These are phyloP conservation scores for Phytopythium kandeliae DNA, from an alignment of 352 stramenopile genomes.

Conservation along the genomic window DNA sequence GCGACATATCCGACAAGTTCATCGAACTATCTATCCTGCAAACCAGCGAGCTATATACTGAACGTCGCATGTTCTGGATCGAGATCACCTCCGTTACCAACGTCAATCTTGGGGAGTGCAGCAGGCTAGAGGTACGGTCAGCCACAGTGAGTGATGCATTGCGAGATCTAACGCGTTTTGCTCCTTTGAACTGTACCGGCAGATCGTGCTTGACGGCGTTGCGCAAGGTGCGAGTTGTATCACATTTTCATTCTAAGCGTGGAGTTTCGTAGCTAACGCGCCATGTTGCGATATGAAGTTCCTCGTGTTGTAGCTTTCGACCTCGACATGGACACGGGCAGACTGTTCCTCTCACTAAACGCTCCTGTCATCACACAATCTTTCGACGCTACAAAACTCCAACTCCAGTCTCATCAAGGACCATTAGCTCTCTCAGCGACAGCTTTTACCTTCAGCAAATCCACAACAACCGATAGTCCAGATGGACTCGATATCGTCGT, in stretches of 20 bases:
- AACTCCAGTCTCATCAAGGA: slow-evolving; percentile 30
- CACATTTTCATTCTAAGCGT: too few species aligned
- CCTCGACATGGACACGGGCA: slow-evolving; percentile 41
- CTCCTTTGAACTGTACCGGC: background rate
- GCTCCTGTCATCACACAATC: slow-evolving; percentile 30
- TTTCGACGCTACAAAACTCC: slow-evolving; percentile 36
- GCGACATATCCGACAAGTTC: slow-evolving; percentile 26
- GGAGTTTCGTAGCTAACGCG: background rate
- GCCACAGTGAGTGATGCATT: too few species aligned
- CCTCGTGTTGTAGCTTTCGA: slow-evolving; percentile 40
- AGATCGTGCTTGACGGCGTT: slow-evolving; percentile 31
- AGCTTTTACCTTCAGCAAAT: slow-evolving; percentile 17
- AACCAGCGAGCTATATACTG: slow-evolving; percentile 29
- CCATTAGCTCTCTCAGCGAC: background rate
- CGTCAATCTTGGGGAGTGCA: slow-evolving; percentile 41
- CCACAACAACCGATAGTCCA: slow-evolving; percentile 36
- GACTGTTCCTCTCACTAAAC: slow-evolving; percentile 28
- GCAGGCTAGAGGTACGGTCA: slow-evolving; percentile 18
- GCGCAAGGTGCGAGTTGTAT: slow-evolving; percentile 11
- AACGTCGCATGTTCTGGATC: slow-evolving; percentile 36
- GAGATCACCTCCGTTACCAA: slow-evolving; percentile 38
- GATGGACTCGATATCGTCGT: slow-evolving; percentile 38
- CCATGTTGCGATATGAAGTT: background rate
- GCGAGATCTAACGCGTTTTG: background rate
- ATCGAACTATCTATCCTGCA: slow-evolving; percentile 35